A percentile compares a stretch with the other conserved stretches of the same genome.
Evolutionary conservation across 768 basidiomycete genomes (phyloP).

Genomic region (Mycena vulgaris): DNA sequence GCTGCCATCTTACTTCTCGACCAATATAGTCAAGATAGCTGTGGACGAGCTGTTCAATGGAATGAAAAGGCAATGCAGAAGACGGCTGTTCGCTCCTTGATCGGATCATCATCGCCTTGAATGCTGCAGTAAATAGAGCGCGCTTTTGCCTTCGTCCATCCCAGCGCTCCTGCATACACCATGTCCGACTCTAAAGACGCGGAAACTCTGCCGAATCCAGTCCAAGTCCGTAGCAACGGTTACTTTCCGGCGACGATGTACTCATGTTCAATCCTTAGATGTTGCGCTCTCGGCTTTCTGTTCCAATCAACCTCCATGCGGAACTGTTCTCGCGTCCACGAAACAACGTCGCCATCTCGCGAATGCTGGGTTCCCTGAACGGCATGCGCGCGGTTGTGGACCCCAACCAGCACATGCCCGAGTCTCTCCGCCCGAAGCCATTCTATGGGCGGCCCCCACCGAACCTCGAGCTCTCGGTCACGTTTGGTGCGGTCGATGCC

Average conservation of each 20-base stretch:
- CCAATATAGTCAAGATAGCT: no score
- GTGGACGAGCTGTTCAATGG: no score
- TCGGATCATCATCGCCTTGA: no score
- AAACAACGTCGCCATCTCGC: background rate
- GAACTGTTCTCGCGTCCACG: background rate
- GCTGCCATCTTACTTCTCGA: no score
- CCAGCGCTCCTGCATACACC: no score
- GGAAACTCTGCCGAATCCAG: background rate
- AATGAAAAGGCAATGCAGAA: no score
- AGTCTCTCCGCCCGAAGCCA: background rate
- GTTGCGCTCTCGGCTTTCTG: background rate
- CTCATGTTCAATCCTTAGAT: background rate
- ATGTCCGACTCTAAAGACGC: background rate
- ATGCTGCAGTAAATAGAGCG: no score
- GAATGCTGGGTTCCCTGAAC: background rate
- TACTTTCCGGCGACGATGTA: background rate
- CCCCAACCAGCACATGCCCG: constrained; percentile 8
- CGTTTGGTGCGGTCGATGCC: background rate
- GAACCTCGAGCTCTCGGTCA: background rate
- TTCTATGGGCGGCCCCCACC: background rate
- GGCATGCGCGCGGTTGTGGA: background rate
- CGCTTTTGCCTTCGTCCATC: no score
- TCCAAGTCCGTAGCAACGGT: background rate
- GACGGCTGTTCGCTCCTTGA: no score
- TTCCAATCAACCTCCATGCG: background rate